phyloP scores from a whole-genome alignment of 78 protist species.

The Creolimax fragrantissima region DNA sequence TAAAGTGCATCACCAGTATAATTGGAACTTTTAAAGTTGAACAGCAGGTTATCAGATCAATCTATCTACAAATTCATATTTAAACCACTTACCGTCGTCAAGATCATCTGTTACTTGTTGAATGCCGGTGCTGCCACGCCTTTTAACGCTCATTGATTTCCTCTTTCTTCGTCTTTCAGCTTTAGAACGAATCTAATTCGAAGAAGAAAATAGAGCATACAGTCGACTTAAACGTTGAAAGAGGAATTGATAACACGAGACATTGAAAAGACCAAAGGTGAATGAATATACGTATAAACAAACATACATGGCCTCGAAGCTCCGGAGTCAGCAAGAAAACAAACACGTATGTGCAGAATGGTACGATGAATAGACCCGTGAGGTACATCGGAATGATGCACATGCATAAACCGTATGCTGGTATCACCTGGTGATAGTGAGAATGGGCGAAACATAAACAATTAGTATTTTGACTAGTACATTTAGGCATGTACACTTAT shows the following conservation, averaged over 20 bases:
- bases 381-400: background rate
- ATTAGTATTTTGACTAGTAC: no score
- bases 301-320: background rate
- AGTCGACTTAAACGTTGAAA: background rate
- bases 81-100: background rate
- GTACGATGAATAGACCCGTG: background rate
- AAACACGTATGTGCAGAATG: background rate
- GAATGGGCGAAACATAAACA: no score
- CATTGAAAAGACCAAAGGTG: no score
- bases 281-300: no score
- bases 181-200: background rate
- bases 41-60: background rate
- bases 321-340: background rate
- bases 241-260: background rate
- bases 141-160: background rate
- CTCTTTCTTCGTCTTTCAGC: background rate
- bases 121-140: background rate
- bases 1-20: background rate
- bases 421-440: background rate
- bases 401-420: background rate
- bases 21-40: background rate
- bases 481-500: no score
- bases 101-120: background rate
- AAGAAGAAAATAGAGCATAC: background rate
- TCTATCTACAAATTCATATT: background rate